phyloP scores from a whole-genome alignment of 1,139 yeast genomes.

The Tardiomyces depauwii region DNA sequence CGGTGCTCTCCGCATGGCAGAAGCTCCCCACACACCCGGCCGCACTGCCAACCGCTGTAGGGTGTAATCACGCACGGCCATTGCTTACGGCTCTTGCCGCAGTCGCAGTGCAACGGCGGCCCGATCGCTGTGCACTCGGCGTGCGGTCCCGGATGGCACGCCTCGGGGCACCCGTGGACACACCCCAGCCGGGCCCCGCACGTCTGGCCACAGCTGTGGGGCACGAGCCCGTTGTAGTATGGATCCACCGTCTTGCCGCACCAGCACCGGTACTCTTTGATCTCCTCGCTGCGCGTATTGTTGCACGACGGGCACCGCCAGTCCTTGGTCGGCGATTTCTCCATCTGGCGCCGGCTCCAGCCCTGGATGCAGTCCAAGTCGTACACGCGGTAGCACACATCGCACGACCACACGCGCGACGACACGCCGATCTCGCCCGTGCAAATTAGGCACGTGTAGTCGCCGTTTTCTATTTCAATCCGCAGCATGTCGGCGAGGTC shows the following conservation, averaged over 20 bases:
- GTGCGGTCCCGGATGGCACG: constrained; percentile 90
- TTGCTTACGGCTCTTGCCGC: constrained; percentile 61
- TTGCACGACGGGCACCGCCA: constrained; percentile 94
- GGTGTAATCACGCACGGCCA: constrained; percentile 67
- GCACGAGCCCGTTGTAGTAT: constrained; percentile 42
- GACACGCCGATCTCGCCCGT: constrained; percentile 66
- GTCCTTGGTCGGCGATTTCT: constrained; percentile 21
- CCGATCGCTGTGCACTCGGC: constrained; percentile 72
- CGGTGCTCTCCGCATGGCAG: constrained; percentile 65
- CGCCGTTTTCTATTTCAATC: constrained; percentile 52
- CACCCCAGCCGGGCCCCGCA: constrained; percentile 53
- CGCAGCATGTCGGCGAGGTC: constrained; percentile 25
- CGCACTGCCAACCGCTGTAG: constrained; percentile 65
- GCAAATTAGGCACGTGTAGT: constrained; percentile 71
- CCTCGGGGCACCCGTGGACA: constrained; percentile 61
- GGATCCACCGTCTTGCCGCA: constrained; percentile 76
- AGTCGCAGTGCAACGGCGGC: constrained; percentile 54
- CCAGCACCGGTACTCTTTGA: constrained; percentile 72
- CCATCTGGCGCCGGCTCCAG: constrained; percentile 71
- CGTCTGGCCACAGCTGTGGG: constrained; percentile 85
- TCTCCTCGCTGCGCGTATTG: constrained; percentile 39
- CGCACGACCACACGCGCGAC: constrained; percentile 66
- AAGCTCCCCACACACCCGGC: constrained; percentile 43
- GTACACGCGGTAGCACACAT: constrained; percentile 62
- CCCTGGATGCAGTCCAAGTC: constrained; percentile 70